Evolutionary conservation across 225 moss, liverwort and hornwort species (phyloP).

Genomic region (Lunularia cruciata): DNA sequence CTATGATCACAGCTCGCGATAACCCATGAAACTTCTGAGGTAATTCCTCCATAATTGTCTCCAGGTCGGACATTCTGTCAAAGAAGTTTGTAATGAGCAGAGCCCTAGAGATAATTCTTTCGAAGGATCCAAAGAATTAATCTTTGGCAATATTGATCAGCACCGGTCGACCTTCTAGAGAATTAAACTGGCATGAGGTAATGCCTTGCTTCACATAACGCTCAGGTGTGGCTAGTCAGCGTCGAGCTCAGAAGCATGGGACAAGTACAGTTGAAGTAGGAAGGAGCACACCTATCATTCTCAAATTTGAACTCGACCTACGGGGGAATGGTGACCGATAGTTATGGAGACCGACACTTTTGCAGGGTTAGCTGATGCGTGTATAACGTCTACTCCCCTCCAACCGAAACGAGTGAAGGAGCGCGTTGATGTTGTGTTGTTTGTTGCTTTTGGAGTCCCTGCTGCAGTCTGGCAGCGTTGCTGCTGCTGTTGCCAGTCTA

Average conservation of each 20-base stretch:
- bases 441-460: neutral
- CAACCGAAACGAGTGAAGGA: conserved; percentile 22
- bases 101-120: neutral
- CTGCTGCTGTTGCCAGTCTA: neutral
- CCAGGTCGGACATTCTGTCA: conserved; percentile 1
- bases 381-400: neutral
- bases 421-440: neutral
- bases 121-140: neutral
- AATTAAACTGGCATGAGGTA: neutral
- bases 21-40: neutral
- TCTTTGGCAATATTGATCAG: neutral
- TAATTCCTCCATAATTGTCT: conserved; percentile 13
- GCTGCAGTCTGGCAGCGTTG: neutral
- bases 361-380: neutral
- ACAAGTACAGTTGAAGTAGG: neutral
- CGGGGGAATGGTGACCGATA: conserved; percentile 1
- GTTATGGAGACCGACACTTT: neutral
- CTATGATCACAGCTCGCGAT: neutral
- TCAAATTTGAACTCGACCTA: neutral
- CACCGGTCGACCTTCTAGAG: neutral
- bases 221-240: neutral
- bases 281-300: neutral
- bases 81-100: neutral
- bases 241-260: neutral
- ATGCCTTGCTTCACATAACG: neutral